A percentile compares a stretch with the other conserved stretches of the same genome.
These are phyloP conservation scores for Leishmania turanica DNA, from an alignment of 208 protist genomes.

Conservation along the genomic window DNA sequence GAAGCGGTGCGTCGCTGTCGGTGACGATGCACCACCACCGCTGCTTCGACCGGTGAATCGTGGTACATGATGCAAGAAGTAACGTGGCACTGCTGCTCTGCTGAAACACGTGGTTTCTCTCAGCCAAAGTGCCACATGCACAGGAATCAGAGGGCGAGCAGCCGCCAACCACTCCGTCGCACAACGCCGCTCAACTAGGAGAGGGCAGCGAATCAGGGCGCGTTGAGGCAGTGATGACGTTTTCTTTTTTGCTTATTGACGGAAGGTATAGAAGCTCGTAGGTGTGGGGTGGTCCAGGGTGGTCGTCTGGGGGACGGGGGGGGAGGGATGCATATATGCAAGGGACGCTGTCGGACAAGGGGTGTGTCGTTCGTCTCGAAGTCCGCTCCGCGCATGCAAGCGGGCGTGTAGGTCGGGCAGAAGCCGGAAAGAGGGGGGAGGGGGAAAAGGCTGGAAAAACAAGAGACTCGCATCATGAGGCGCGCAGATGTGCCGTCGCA, in stretches of 20 bases:
- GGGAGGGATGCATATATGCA: not conserved
- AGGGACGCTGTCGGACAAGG: not conserved
- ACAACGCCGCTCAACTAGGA: not conserved
- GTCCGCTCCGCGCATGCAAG: not conserved
- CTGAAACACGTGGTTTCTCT: not conserved
- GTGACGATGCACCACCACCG: slow-evolving; percentile 48
- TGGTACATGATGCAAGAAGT: slow-evolving; percentile 61
- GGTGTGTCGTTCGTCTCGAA: not conserved
- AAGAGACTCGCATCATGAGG: not conserved
- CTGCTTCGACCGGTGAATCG: slow-evolving; percentile 58
- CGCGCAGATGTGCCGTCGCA: not conserved
- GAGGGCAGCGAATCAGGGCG: not conserved
- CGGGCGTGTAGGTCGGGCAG: not conserved
- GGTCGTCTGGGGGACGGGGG: not conserved
- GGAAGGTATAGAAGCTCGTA: not conserved
- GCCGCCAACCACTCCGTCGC: not conserved
- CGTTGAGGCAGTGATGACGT: not conserved
- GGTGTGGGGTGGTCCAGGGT: not conserved
- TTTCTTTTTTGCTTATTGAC: not conserved
- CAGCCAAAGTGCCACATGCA: not conserved
- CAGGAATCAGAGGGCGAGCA: not conserved
- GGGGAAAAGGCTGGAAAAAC: not conserved
- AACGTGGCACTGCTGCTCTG: not conserved
- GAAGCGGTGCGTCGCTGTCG: slow-evolving; percentile 6
- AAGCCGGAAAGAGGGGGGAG: not conserved